Conservation (phyloP, 495 filamentous ascomycete genomes). For the Hypoxylon intermedium region DNA sequence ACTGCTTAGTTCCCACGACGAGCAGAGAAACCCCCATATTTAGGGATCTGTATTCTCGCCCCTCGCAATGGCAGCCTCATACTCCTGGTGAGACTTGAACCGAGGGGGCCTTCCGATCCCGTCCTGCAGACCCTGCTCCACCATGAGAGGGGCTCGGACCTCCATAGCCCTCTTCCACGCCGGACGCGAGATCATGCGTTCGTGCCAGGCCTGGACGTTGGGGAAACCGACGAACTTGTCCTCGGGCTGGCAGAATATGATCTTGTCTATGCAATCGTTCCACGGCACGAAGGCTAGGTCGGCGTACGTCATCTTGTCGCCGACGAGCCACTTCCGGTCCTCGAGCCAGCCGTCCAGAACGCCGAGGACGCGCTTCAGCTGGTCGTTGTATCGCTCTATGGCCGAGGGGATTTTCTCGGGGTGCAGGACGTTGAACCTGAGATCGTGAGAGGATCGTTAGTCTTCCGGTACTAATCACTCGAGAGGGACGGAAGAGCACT, state of each 20-base stretch:
- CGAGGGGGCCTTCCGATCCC: background rate
- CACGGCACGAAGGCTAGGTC: constrained; percentile 47
- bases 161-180: constrained; percentile 8
- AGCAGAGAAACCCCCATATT: too few species aligned
- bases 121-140: constrained; percentile 1
- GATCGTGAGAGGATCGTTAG: background rate
- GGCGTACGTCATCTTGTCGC: constrained; percentile 39
- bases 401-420: constrained; percentile 55
- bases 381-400: constrained; percentile 55
- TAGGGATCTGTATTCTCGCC: constrained; percentile 30
- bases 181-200: constrained; percentile 9
- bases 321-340: constrained; percentile 51
- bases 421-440: constrained; percentile 54
- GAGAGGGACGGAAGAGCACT: background rate
- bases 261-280: constrained; percentile 28
- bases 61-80: background rate
- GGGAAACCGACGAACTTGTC: constrained; percentile 30
- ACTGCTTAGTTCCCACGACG: too few species aligned
- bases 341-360: constrained; percentile 53
- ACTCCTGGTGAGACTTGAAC: constrained; percentile 11
- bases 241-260: constrained; percentile 22
- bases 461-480: background rate
- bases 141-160: background rate
- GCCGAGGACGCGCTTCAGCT: constrained; percentile 53
- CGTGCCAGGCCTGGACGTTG: constrained; percentile 22